Conservation (phyloP, 1,284 basidiomycete genomes). For the Puccinia hordei region DNA sequence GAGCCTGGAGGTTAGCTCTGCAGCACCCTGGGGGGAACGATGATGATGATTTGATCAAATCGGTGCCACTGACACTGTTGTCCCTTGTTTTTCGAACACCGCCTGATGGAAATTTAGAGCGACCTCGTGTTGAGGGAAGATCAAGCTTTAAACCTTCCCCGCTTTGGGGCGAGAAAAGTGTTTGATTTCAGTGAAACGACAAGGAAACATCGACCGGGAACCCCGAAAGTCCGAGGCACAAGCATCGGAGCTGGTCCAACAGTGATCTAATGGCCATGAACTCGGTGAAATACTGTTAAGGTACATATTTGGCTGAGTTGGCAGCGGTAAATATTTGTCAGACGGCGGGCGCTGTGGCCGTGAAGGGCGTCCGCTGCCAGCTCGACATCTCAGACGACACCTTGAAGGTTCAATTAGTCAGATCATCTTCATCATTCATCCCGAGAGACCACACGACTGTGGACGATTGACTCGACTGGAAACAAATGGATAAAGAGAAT, state of each 20-base stretch:
- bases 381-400: too few species aligned
- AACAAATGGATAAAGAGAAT: too few species aligned
- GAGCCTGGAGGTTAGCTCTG: not conserved
- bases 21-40: not conserved
- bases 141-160: not conserved
- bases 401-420: too few species aligned
- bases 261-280: not conserved
- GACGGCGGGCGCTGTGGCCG: not conserved
- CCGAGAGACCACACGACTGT: too few species aligned
- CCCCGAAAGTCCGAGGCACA: not conserved
- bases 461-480: too few species aligned
- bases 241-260: not conserved
- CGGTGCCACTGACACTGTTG: not conserved
- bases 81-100: not conserved
- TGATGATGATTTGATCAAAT: not conserved
- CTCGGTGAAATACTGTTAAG: not conserved
- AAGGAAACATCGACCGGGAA: not conserved
- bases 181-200: not conserved
- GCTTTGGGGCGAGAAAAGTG: not conserved
- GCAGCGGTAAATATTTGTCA: not conserved
- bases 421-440: too few species aligned
- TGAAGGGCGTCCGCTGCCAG: not conserved
- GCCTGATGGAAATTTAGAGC: not conserved
- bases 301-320: not conserved
- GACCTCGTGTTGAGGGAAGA: not conserved